Base-by-base conservation (phyloP, 2,329 filamentous ascomycete species). In the Alternaria gaisen region DNA sequence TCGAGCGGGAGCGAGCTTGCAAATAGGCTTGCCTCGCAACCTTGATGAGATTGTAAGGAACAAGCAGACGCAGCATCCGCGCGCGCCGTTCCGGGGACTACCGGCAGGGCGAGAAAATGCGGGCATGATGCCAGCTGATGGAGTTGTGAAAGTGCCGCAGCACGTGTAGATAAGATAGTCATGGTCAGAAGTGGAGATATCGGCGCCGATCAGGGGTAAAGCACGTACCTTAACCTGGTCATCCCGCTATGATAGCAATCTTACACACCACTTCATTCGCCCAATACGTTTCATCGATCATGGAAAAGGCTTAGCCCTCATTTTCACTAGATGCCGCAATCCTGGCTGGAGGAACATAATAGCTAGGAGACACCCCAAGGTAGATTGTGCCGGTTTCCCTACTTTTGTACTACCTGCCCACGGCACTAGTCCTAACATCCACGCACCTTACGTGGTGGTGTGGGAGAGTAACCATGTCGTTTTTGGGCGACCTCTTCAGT, bases 401-500 rank as follows among this genome's bases (percentile, higher is more conserved):
- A 52, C 41, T 47, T 56, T 57, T 40, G 52, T 52, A 41, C 56
- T 36, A 46, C 26, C 40, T 38, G 54, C 40, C 54, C 48, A 43
- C 40, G 26, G 41, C 46, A 46, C 50, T 59, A 50, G 28, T 50
- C 47, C 38, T 40, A 36, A 22, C 28, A 59, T 18, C 44, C 53
- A 46, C 41, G 28, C 54, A 48, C 53, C 40, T 44, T 22, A 30
- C 50, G 48, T 50, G 56, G 51, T 53, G 59, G 48, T 48, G 54
- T 18, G 41, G 50, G 44, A 52, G 58, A 57, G 53, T 42, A 51
- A 28, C 46, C 60, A 61, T 58, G 61, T 48, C 61, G 41, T 61
- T 61, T 43, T 40, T 64, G n/a, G 56, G 58, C 18, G 61, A 61
- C 22, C 36, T 64, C 16, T 64, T 64, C 34, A 61, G 51, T 36